Base-by-base conservation (phyloP, 2,329 filamentous ascomycete species). In the Cytospora paraplurivora region DNA sequence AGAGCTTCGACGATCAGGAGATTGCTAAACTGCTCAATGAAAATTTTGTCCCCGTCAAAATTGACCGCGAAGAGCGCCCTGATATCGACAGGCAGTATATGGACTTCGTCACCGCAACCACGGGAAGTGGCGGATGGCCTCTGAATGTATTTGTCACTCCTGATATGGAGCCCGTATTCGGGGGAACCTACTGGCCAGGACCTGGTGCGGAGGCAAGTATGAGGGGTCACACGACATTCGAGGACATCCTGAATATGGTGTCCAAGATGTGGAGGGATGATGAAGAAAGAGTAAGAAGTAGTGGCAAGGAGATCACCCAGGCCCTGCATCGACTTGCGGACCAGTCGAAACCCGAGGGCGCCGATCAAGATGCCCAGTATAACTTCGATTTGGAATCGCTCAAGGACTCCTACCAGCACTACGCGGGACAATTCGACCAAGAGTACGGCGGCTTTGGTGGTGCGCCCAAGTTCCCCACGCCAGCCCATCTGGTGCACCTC, bases 1-100 rank as follows among this genome's bases (percentile, higher is more conserved):
- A 97, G 76, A 93, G 90, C n/a, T 97, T 97, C 75, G 88, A 88
- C 74, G 90, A 94, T 68, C 79, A 84, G 6, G 89, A 92, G 67
- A 88, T 95, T 66, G 92, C 93, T 19, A 78, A 85, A 21, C 81
- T 95, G 63, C 81, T 97, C 35, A 97, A 97, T 77, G 81, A 88
- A 66, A 85, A 85, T 59, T 97, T 97, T 75, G 86, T 97, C 49
- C 93, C 93, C 3, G 87, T 97, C 74, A 91, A 96, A 71, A 85
- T 97, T 71, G 93, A 97, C 74, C 86, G 92, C 67, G 93, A 97
- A 76, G 91, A 96, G 75, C 87, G 92, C 19, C 93, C 93, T n/a
- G 92, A 96, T 72, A 86, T 97, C 67, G 93, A 97, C 72, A 87
- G 90, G 68, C 92, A 96, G 68, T 97, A 97, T 74, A 96, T 96